Conservation (phyloP, 352 stramenopile species). For the Phytophthora rubi region DNA sequence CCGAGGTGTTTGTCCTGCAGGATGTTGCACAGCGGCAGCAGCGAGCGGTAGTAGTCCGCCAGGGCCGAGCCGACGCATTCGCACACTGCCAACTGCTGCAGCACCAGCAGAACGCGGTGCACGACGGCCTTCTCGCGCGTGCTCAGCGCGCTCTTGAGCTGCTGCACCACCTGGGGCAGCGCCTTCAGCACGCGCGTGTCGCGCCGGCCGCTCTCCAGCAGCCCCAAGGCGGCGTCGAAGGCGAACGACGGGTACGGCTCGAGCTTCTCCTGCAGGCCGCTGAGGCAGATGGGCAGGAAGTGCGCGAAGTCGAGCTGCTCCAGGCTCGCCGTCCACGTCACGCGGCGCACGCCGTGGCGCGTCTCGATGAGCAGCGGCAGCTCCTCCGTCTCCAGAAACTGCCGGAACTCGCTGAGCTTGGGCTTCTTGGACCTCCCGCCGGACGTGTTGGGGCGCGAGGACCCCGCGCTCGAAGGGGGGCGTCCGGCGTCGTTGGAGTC, state of each 20-base stretch:
- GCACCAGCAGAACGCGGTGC: slow-evolving; percentile 69
- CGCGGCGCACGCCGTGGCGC: slow-evolving; percentile 44
- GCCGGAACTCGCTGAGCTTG: slow-evolving; percentile 77
- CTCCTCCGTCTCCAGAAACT: slow-evolving; percentile 71
- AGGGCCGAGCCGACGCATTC: slow-evolving; percentile 70
- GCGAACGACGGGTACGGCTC: slow-evolving; percentile 78
- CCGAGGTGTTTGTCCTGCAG: slow-evolving; percentile 80
- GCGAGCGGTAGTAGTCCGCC: slow-evolving; percentile 69
- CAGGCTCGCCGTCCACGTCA: slow-evolving; percentile 67
- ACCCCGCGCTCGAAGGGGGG: slow-evolving; percentile 12
- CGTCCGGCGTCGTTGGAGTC: slow-evolving; percentile 32
- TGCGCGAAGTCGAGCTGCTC: slow-evolving; percentile 66
- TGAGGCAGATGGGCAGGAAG: slow-evolving; percentile 77
- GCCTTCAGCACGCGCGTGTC: slow-evolving; percentile 62
- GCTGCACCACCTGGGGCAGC: slow-evolving; percentile 60
- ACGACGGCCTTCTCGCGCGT: slow-evolving; percentile 73
- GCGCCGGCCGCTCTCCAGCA: slow-evolving; percentile 57
- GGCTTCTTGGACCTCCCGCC: slow-evolving; percentile 58
- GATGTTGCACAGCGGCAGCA: slow-evolving; percentile 86
- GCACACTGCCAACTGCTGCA: slow-evolving; percentile 80
- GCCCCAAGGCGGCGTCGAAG: slow-evolving; percentile 68
- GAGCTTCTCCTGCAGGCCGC: slow-evolving; percentile 73
- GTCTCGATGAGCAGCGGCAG: slow-evolving; percentile 67
- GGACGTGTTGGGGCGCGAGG: slow-evolving; percentile 48
- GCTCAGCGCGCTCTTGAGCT: slow-evolving; percentile 67